phyloP scores from a whole-genome alignment of 2,329 filamentous ascomycete genomes.

The Microcyclospora pomicola region DNA sequence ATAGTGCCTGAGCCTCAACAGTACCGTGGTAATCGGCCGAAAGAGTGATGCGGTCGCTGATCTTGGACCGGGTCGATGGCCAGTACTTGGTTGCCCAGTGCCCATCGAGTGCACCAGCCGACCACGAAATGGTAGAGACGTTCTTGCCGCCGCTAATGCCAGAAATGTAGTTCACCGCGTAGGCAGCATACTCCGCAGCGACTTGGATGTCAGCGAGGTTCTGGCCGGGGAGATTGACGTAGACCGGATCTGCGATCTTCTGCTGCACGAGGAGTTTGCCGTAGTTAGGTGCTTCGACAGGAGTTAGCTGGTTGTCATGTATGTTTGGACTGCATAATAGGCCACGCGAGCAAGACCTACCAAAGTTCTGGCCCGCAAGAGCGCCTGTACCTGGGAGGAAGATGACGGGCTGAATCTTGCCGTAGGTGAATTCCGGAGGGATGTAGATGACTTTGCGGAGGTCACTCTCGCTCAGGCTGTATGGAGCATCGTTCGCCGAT shows the following conservation, averaged over 20 bases:
- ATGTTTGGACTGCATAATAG: too few species aligned
- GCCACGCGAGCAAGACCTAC: constrained; percentile 2
- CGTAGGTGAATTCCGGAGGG: constrained; percentile 34
- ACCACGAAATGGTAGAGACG: constrained; percentile 40
- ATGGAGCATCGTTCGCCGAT: constrained; percentile 32
- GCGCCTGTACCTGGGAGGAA: constrained; percentile 40
- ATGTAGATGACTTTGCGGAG: constrained; percentile 41
- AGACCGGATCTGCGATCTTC: constrained; percentile 36
- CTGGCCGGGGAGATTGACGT: constrained; percentile 39
- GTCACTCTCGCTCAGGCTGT: constrained; percentile 31
- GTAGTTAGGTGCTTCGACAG: constrained; percentile 25
- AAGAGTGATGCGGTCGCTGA: constrained; percentile 37
- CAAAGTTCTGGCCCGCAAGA: constrained; percentile 33
- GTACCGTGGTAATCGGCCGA: constrained; percentile 41
- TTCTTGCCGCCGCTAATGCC: constrained; percentile 25
- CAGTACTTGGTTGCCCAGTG: constrained; percentile 48
- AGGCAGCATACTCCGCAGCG: constrained; percentile 42
- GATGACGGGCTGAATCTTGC: constrained; percentile 31
- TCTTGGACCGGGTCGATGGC: constrained; percentile 33
- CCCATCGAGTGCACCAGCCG: constrained; percentile 38
- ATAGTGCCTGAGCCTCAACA: constrained; percentile 23
- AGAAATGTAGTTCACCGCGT: constrained; percentile 43
- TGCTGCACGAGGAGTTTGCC: constrained; percentile 33
- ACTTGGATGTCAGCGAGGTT: constrained; percentile 36
- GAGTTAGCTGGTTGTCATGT: too few species aligned